Percentiles rank a stretch among this genome's conserved stretches.
These are phyloP conservation scores for Fusarium nurragi DNA, from an alignment of 2,329 filamentous ascomycete genomes.

Conservation along the genomic window DNA sequence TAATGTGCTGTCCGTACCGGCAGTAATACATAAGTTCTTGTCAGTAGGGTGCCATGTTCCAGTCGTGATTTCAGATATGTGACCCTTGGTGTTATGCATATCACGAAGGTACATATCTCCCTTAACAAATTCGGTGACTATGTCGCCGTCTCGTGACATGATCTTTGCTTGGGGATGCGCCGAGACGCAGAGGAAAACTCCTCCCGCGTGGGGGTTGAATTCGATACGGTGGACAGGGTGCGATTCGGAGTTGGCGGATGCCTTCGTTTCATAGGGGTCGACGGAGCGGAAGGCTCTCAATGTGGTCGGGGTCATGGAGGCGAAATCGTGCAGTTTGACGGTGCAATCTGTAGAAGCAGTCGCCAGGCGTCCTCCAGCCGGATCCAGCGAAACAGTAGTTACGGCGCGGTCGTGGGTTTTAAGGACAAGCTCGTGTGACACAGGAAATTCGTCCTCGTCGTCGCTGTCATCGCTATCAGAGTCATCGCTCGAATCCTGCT, in stretches of 20 bases:
- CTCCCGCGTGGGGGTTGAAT: slow-evolving; percentile 85
- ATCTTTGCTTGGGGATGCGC: slow-evolving; percentile 92
- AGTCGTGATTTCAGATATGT: slow-evolving; percentile 89
- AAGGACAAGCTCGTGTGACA: slow-evolving; percentile 91
- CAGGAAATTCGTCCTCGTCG: slow-evolving; percentile 87
- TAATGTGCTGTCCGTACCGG: slow-evolving; percentile 92
- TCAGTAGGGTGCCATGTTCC: slow-evolving; percentile 92
- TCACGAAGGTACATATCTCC: slow-evolving; percentile 98
- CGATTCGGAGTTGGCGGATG: slow-evolving; percentile 75
- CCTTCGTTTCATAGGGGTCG: slow-evolving; percentile 83
- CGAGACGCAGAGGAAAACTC: slow-evolving; percentile 84
- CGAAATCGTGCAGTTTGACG: slow-evolving; percentile 93
- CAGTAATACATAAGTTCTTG: slow-evolving; percentile 85
- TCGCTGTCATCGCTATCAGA: slow-evolving; percentile 61
- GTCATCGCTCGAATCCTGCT: slow-evolving; percentile 58
- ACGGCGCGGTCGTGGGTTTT: slow-evolving; percentile 92
- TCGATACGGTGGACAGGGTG: slow-evolving; percentile 88
- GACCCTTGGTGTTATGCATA: slow-evolving; percentile 97
- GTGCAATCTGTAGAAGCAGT: slow-evolving; percentile 93
- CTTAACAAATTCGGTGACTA: slow-evolving; percentile 89
- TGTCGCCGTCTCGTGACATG: slow-evolving; percentile 86
- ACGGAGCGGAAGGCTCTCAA: slow-evolving; percentile 92
- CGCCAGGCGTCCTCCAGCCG: slow-evolving; percentile 82
- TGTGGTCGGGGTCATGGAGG: slow-evolving; percentile 94
- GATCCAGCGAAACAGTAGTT: slow-evolving; percentile 85